phyloP scores from a whole-genome alignment of 2,329 filamentous ascomycete species.

The Xenosphaeropsis pyriputrescens region DNA sequence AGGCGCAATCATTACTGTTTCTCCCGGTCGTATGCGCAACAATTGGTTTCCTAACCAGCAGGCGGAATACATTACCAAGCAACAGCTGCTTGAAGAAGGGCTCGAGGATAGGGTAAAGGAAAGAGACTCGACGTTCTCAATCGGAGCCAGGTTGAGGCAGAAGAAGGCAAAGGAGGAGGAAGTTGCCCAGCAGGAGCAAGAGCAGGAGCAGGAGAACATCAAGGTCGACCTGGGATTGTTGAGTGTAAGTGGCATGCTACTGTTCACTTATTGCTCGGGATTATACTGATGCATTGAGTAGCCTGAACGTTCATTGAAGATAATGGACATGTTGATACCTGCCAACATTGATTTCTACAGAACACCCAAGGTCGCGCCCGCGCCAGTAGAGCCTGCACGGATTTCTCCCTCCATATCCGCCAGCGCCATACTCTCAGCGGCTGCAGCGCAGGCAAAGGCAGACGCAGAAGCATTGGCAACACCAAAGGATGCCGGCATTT shows the following conservation, averaged over 20 bases:
- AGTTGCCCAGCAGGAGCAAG: too few relatives aligned
- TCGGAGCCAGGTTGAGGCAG: conserved; percentile 2
- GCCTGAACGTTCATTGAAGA: conserved; percentile 7
- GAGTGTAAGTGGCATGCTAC: conserved; percentile 8
- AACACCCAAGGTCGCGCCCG: conserved; percentile 10
- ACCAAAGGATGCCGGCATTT: conserved; percentile 18
- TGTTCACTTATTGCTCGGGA: not conserved
- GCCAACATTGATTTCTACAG: conserved; percentile 15
- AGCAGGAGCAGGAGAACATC: not conserved
- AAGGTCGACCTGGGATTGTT: conserved; percentile 10
- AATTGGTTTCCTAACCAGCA: conserved; percentile 32
- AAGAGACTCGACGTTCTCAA: conserved; percentile 27
- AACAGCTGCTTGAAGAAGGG: conserved; percentile 27
- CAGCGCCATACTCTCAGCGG: conserved; percentile 12
- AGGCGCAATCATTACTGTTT: conserved; percentile 36
- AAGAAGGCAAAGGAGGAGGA: conserved; percentile 4
- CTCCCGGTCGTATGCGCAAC: conserved; percentile 38
- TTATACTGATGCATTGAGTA: conserved; percentile 7
- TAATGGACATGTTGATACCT: conserved; percentile 7
- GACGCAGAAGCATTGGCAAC: conserved; percentile 19
- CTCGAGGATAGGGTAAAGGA: conserved; percentile 25
- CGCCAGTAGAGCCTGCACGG: conserved; percentile 22
- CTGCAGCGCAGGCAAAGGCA: conserved; percentile 19
- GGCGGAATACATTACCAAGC: conserved; percentile 33
- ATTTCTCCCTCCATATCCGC: conserved; percentile 13